These are phyloP conservation scores for Penicillium sp. DNA, from an alignment of 2,329 filamentous ascomycete genomes.

Conservation along the genomic window DNA sequence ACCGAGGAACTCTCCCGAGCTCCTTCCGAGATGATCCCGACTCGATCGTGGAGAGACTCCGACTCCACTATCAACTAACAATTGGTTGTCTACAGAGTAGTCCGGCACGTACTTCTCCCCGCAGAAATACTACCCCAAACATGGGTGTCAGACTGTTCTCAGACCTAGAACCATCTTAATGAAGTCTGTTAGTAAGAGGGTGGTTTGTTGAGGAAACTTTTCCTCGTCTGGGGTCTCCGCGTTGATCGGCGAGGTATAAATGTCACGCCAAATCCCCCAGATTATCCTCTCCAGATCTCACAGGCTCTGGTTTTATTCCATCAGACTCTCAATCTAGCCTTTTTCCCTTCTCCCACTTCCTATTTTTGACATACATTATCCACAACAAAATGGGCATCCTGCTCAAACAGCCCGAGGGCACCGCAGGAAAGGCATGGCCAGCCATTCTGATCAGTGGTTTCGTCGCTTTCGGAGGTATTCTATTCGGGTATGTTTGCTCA, in stretches of 20 bases:
- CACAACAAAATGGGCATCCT: slow-evolving; percentile 6
- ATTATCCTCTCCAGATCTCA: background rate
- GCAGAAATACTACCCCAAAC: background rate
- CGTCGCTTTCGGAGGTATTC: slow-evolving; percentile 64
- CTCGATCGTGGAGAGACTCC: slow-evolving; percentile 2
- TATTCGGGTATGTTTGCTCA: slow-evolving; percentile 56
- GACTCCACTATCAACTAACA: background rate
- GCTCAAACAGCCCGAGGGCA: slow-evolving; percentile 49
- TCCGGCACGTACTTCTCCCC: background rate
- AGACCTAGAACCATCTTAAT: background rate
- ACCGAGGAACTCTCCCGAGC: background rate
- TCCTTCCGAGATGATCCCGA: slow-evolving; percentile 4
- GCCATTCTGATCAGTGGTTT: slow-evolving; percentile 62
- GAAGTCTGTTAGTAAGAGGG: background rate
- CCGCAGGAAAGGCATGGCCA: slow-evolving; percentile 51
- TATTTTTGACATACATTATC: background rate
- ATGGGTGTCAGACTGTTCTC: background rate
- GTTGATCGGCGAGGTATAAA: slow-evolving; percentile 9
- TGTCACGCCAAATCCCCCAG: background rate
- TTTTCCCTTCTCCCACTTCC: background rate
- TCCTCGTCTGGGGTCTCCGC: background rate
- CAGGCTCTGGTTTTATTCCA: background rate
- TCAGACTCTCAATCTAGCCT: background rate
- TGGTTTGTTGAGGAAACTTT: background rate
- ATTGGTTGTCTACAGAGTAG: background rate